A percentile compares a stretch with the other conserved stretches of the same genome.
phyloP scores from a whole-genome alignment of 1,284 basidiomycete genomes.

The Cutaneotrichosporon sp. region DNA sequence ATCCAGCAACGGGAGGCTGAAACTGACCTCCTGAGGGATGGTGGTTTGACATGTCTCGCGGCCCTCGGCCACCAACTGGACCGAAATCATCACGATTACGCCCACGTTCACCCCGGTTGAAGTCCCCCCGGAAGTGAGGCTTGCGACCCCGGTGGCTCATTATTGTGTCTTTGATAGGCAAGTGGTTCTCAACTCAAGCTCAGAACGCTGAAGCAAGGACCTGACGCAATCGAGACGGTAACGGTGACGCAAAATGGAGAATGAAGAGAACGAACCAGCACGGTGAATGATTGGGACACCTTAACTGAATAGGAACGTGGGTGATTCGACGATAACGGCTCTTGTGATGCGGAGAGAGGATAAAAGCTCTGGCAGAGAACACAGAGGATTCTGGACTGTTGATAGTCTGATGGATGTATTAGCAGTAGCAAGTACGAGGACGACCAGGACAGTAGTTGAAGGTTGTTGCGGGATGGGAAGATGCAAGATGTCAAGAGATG shows the following conservation, averaged over 20 bases:
- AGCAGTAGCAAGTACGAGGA: no score
- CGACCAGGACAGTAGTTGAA: no score
- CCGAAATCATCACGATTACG: no score
- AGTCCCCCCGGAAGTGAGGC: not conserved
- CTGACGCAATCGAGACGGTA: not conserved
- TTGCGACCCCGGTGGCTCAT: not conserved
- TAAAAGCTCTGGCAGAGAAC: no score
- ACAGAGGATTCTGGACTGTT: no score
- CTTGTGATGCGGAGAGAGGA: no score
- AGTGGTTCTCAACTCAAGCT: not conserved
- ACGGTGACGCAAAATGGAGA: not conserved
- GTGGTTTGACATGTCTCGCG: constrained; percentile 2
- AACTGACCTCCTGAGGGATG: not conserved
- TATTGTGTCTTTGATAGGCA: not conserved
- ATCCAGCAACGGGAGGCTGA: not conserved
- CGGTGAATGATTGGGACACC: not conserved
- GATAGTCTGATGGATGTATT: no score
- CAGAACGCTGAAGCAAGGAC: not conserved
- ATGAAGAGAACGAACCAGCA: not conserved
- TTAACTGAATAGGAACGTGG: no score
- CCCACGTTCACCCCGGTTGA: not conserved
- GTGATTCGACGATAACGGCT: no score
- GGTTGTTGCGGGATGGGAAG: no score
- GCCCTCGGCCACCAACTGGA: not conserved
- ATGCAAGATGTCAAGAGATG: no score